Evolutionary conservation across 2,329 filamentous ascomycete genomes (phyloP).

Genomic region (Pyricularia sp.): DNA sequence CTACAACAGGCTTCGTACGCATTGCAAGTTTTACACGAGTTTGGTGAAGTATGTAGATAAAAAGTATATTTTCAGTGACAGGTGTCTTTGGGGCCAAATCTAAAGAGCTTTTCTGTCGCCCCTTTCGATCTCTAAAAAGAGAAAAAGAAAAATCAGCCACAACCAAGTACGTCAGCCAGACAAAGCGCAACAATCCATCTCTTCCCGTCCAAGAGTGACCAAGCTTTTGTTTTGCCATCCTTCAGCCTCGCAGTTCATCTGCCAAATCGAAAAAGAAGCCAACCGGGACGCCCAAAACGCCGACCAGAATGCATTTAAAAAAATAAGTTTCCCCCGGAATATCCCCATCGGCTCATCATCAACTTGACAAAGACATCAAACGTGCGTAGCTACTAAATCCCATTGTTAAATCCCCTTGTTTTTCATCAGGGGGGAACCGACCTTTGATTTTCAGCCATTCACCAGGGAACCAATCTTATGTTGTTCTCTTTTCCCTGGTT

Average conservation of each 20-base stretch:
- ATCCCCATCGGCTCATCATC: background rate
- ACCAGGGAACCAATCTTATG: background rate
- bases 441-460: background rate
- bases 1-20: background rate
- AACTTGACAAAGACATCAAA: background rate
- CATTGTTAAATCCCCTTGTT: background rate
- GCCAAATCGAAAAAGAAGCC: background rate
- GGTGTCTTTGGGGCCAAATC: background rate
- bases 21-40: background rate
- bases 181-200: background rate
- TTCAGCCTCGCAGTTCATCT: background rate
- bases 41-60: background rate
- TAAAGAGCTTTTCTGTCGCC: background rate
- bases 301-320: background rate
- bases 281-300: conserved; percentile 1
- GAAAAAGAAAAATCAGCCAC: background rate
- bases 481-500: background rate
- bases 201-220: background rate
- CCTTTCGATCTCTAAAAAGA: background rate
- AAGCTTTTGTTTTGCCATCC: background rate
- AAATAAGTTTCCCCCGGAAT: background rate
- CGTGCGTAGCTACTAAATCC: background rate
- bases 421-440: background rate
- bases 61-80: background rate
- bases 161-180: background rate